phyloP scores from a whole-genome alignment of 1,284 basidiomycete genomes.

The Moniliophthora roreri region DNA sequence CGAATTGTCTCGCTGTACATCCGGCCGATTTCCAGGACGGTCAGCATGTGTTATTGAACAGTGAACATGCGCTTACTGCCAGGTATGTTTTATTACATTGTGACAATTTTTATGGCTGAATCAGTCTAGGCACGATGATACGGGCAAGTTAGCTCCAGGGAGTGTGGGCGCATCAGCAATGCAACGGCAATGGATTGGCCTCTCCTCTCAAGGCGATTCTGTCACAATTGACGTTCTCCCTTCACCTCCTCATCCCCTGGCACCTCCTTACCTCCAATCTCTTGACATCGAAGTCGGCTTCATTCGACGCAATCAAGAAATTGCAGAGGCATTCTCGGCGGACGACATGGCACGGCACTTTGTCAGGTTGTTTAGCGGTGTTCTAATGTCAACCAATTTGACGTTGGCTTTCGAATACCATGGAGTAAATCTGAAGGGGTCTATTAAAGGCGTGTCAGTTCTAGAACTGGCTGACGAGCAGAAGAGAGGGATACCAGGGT shows the following conservation, averaged over 20 bases:
- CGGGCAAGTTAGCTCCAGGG: constrained; percentile 62
- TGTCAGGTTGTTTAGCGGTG: constrained; percentile 59
- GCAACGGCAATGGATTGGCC: constrained; percentile 84
- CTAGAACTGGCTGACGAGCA: constrained; percentile 71
- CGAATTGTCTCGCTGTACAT: constrained; percentile 82
- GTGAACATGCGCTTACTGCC: constrained; percentile 67
- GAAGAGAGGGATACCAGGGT: constrained; percentile 32
- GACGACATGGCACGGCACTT: constrained; percentile 86
- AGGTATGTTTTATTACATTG: constrained; percentile 45
- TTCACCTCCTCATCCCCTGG: too few relatives aligned
- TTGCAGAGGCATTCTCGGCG: constrained; percentile 74
- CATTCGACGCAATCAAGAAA: constrained; percentile 60
- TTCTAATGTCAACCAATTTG: constrained; percentile 77
- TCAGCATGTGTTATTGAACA: constrained; percentile 76
- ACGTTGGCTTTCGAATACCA: constrained; percentile 89
- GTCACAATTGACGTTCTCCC: constrained; percentile 74
- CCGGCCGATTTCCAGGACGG: constrained; percentile 72
- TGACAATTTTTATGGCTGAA: constrained; percentile 5
- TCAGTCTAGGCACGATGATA: constrained; percentile 68
- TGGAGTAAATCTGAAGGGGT: constrained; percentile 80
- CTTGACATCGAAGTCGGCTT: constrained; percentile 84
- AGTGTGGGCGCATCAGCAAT: constrained; percentile 66
- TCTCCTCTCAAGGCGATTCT: constrained; percentile 76
- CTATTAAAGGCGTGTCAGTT: constrained; percentile 65
- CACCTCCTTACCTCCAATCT: constrained; percentile 72